Conservation (phyloP, 805 yeast genomes). For the Ogataea populi-albae region DNA sequence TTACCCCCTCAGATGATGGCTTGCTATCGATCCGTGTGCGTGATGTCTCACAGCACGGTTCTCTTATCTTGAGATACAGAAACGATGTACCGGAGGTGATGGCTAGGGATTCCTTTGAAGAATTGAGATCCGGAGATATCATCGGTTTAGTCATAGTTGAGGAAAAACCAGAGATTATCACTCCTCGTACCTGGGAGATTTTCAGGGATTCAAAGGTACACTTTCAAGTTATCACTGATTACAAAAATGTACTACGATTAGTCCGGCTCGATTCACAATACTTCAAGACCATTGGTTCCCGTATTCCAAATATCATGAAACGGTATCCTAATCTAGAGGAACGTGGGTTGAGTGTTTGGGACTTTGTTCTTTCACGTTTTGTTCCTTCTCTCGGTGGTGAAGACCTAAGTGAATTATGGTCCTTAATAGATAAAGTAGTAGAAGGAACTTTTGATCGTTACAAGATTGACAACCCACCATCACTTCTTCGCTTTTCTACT, state of each 20-base stretch:
- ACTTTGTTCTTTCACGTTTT: too few species aligned
- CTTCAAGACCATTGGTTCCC: background rate
- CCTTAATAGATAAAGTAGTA: too few species aligned
- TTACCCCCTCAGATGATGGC: conserved; percentile 2
- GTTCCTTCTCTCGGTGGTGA: too few species aligned
- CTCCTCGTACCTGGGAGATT: conserved; percentile 7
- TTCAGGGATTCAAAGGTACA: conserved; percentile 25
- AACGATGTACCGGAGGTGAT: background rate
- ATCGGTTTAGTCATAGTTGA: conserved; percentile 19
- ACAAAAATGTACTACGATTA: conserved; percentile 10
- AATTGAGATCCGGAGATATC: conserved; percentile 20
- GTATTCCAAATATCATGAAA: too few species aligned
- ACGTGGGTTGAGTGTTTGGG: too few species aligned
- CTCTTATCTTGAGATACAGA: conserved; percentile 8
- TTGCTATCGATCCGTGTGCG: conserved; percentile 2
- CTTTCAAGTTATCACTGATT: conserved; percentile 19
- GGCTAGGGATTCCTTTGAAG: background rate
- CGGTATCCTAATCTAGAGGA: too few species aligned
- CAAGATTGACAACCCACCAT: too few species aligned
- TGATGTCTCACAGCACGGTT: conserved; percentile 24
- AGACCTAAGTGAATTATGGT: too few species aligned
- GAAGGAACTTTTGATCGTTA: too few species aligned
- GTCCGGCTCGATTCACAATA: conserved; percentile 15
- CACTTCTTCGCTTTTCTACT: too few species aligned
- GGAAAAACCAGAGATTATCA: background rate